phyloP scores from a whole-genome alignment of 495 filamentous ascomycete genomes.

The Aspergillus ostianus region DNA sequence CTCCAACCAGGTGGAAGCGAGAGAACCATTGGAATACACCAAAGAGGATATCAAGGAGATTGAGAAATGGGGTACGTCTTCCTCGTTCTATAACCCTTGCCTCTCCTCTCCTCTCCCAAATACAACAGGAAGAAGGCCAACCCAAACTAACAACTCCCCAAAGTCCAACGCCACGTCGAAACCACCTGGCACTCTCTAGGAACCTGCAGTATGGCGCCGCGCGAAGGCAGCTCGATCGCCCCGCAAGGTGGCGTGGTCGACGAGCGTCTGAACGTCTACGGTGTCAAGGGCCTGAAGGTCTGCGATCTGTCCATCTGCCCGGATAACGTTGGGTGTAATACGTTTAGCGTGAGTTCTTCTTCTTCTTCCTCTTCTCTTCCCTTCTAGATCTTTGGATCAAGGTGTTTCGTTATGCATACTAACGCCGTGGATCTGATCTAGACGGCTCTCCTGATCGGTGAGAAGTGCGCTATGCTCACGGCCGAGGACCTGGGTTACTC shows the following conservation, averaged over 20 bases:
- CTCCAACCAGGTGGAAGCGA: constrained; percentile 52
- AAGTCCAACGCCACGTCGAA: constrained; percentile 62
- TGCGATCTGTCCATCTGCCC: constrained; percentile 79
- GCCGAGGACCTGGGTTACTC: constrained; percentile 76
- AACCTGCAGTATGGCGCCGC: constrained; percentile 80
- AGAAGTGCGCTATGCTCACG: constrained; percentile 72
- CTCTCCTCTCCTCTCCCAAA: constrained; percentile 1
- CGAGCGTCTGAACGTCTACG: constrained; percentile 76
- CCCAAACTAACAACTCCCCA: not conserved
- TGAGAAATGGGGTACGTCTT: constrained; percentile 69
- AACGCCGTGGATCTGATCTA: constrained; percentile 31
- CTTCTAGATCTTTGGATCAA: too few species aligned
- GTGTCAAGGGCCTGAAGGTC: constrained; percentile 77
- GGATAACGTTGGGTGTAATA: constrained; percentile 81
- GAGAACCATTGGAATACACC: constrained; percentile 64
- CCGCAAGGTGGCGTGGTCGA: constrained; percentile 75
- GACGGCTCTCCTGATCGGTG: constrained; percentile 78
- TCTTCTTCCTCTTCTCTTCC: not conserved
- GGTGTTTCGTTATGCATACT: not conserved
- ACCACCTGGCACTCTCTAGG: constrained; percentile 73
- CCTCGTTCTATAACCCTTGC: not conserved
- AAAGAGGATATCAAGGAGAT: constrained; percentile 66
- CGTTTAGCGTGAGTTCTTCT: constrained; percentile 46
- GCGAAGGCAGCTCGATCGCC: constrained; percentile 74
- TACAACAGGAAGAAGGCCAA: not conserved